Conservation (phyloP, 371 early-diverging fungal species). For the Mucor irregularis region DNA sequence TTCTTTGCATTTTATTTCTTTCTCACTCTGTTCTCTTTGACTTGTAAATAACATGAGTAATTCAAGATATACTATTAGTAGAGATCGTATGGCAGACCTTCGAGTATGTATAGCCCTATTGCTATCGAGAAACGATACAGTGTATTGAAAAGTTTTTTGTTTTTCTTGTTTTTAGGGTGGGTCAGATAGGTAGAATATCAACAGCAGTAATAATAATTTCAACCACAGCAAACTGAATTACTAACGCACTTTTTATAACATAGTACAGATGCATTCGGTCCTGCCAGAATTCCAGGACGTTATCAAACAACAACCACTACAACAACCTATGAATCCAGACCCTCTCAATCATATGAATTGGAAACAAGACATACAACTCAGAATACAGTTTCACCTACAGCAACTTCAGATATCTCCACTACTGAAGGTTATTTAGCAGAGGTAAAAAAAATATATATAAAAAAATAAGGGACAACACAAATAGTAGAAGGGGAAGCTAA, state of each 20-base stretch:
- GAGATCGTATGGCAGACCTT: constrained; percentile 26
- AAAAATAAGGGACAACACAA: constrained; percentile 1
- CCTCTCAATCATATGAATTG: constrained; percentile 17
- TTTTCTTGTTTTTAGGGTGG: constrained; percentile 1
- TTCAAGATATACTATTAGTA: constrained; percentile 21
- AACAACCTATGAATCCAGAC: constrained; percentile 3
- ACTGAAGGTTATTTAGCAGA: constrained; percentile 26
- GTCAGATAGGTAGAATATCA: constrained; percentile 32
- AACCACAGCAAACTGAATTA: background rate
- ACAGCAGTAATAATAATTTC: background rate
- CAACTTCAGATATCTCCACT: constrained; percentile 19
- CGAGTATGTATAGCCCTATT: constrained; percentile 15
- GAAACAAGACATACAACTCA: constrained; percentile 8
- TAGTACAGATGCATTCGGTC: constrained; percentile 40
- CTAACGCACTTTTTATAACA: background rate
- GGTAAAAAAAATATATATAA: constrained; percentile 1
- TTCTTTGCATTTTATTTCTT: background rate
- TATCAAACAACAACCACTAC: background rate
- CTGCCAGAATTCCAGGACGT: constrained; percentile 20
- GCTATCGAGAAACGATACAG: background rate
- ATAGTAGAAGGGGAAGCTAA: background rate
- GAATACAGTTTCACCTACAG: constrained; percentile 14
- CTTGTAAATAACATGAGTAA: constrained; percentile 7
- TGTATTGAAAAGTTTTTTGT: background rate
- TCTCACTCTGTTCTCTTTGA: background rate